A percentile compares a stretch with the other conserved stretches of the same genome.
Evolutionary conservation across 139 green algal species (phyloP).

Genomic region (Closterium sp.): DNA sequence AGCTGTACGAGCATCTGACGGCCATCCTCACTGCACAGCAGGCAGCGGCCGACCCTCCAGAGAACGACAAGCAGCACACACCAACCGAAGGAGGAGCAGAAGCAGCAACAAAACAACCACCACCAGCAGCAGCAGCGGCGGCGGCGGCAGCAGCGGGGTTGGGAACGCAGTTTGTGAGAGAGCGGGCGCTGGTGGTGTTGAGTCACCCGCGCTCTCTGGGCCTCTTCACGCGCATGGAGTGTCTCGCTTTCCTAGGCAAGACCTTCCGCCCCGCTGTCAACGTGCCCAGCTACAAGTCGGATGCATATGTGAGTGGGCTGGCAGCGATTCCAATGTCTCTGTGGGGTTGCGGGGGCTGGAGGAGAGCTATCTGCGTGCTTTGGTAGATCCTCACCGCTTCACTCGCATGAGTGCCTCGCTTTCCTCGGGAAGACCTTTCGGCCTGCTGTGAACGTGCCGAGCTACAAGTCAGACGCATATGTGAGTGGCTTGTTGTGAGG

Average conservation of each 20-base stretch:
- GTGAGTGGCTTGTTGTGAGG: background rate
- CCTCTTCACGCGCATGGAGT: slow-evolving; percentile 65
- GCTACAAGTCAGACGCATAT: background rate
- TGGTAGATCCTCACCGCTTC: background rate
- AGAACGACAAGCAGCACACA: background rate
- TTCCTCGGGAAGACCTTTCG: slow-evolving; percentile 64
- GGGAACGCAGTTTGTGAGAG: background rate
- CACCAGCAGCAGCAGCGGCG: background rate
- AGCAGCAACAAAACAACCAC: slow-evolving; percentile 49
- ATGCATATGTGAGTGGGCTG: background rate
- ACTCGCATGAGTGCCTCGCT: slow-evolving; percentile 61
- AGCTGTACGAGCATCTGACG: slow-evolving; percentile 75
- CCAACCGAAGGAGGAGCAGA: background rate
- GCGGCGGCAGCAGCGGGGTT: background rate
- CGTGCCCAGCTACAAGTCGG: background rate
- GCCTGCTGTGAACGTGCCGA: background rate
- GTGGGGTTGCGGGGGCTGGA: background rate
- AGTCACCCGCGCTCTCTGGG: slow-evolving; percentile 51
- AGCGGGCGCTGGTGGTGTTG: slow-evolving; percentile 75
- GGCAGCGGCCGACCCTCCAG: background rate
- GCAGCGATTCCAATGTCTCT: background rate
- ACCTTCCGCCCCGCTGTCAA: slow-evolving; percentile 13
- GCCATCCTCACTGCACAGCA: background rate
- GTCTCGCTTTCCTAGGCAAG: slow-evolving; percentile 78
- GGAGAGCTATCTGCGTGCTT: background rate